A percentile compares a stretch with the other conserved stretches of the same genome.
These are phyloP conservation scores for Xylaria nigripes DNA, from an alignment of 495 filamentous ascomycete species.

Conservation along the genomic window DNA sequence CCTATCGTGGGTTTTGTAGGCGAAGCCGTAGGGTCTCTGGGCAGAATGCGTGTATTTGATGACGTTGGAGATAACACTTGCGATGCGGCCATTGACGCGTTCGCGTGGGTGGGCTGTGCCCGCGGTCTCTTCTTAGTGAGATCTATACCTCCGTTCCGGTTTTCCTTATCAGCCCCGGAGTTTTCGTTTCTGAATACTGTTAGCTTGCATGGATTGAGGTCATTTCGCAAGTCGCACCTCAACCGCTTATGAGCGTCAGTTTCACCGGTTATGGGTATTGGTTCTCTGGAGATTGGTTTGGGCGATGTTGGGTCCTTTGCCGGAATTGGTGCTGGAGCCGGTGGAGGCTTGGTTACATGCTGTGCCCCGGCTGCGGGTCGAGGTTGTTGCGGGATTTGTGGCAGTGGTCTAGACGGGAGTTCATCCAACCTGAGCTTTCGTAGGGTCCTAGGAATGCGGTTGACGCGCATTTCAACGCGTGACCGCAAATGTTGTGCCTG, in stretches of 20 bases:
- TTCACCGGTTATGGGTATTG: constrained; percentile 19
- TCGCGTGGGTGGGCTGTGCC: constrained; percentile 13
- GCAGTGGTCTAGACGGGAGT: constrained; percentile 46
- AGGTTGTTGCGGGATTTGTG: constrained; percentile 9
- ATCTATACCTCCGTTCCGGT: constrained; percentile 50
- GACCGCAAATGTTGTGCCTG: constrained; percentile 77
- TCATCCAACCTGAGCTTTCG: constrained; percentile 81
- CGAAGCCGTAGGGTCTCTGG: constrained; percentile 28
- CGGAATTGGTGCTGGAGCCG: constrained; percentile 8
- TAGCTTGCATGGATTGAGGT: constrained; percentile 9
- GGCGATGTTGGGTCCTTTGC: constrained; percentile 20
- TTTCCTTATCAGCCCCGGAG: constrained; percentile 68
- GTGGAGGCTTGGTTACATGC: constrained; percentile 21
- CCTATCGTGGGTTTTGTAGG: constrained; percentile 31
- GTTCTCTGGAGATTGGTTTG: constrained; percentile 21
- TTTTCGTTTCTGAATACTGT: constrained; percentile 51
- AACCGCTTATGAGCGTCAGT: constrained; percentile 47
- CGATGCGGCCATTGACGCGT: constrained; percentile 23
- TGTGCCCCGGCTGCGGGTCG: constrained; percentile 17
- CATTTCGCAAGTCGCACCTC: constrained; percentile 45
- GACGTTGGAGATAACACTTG: constrained; percentile 75
- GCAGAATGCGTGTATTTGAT: constrained; percentile 63
- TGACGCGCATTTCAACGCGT: constrained; percentile 88
- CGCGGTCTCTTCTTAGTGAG: constrained; percentile 38
- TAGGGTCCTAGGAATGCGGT: constrained; percentile 75